Percentiles rank a stretch among this genome's conserved stretches.
Evolutionary conservation across 108 stramenopile genomes (phyloP).

Genomic region (Ochromonas danica): DNA sequence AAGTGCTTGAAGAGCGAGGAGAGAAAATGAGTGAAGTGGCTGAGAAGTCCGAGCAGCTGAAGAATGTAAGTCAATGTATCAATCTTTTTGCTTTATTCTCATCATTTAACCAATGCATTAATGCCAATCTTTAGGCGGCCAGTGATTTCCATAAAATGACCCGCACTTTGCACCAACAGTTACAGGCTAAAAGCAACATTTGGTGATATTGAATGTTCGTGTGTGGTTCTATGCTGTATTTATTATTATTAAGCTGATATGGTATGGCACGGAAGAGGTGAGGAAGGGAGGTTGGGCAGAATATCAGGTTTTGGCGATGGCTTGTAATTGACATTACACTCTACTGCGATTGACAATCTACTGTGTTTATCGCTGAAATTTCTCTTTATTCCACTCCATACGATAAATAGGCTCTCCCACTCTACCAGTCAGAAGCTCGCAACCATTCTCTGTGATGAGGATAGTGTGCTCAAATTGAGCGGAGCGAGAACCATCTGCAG

Average conservation of each 20-base stretch:
- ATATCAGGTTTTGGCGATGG: too few relatives aligned
- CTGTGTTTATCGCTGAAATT: slow-evolving; percentile 26
- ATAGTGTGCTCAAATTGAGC: slow-evolving; percentile 99
- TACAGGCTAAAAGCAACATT: too few relatives aligned
- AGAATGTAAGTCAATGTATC: too few relatives aligned
- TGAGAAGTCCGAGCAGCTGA: background rate
- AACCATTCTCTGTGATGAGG: slow-evolving; percentile 80
- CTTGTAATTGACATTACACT: too few relatives aligned
- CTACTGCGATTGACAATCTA: too few relatives aligned
- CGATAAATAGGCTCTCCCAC: slow-evolving; percentile 24
- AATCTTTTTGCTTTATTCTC: too few relatives aligned
- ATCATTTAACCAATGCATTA: too few relatives aligned
- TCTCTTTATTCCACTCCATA: background rate
- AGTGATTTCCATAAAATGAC: background rate
- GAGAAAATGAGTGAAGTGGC: background rate
- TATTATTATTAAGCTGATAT: too few relatives aligned
- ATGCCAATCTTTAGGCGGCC: background rate
- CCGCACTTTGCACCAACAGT: background rate
- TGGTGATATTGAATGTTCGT: too few relatives aligned
- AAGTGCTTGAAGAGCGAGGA: slow-evolving; percentile 9
- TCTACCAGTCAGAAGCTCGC: slow-evolving; percentile 81
- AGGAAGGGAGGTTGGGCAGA: too few relatives aligned
- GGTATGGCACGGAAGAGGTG: too few relatives aligned
- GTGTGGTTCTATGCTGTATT: too few relatives aligned
- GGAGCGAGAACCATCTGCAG: slow-evolving; percentile 50